These are phyloP conservation scores for Lachancea meyersii DNA, from an alignment of 805 yeast genomes.

Conservation along the genomic window DNA sequence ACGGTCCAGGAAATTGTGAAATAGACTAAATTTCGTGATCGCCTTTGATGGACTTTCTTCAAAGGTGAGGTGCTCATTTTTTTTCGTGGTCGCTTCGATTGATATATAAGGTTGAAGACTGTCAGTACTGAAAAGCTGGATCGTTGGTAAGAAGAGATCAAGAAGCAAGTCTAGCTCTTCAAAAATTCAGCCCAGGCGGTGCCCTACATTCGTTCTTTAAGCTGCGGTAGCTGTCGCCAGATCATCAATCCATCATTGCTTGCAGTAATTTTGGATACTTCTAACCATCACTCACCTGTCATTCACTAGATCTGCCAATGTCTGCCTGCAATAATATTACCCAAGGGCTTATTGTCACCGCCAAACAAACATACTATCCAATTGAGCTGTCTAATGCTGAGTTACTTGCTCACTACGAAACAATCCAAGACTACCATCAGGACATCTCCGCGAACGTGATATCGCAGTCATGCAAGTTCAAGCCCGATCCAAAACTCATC, in stretches of 20 bases:
- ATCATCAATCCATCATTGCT: background rate
- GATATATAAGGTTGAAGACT: constrained; percentile 6
- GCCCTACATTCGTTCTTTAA: background rate
- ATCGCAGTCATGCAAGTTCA: constrained; percentile 35
- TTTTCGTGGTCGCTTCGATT: constrained; percentile 6
- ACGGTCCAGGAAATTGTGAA: constrained; percentile 3
- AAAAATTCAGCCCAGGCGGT: background rate
- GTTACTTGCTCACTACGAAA: constrained; percentile 40
- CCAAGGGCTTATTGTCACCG: constrained; percentile 34
- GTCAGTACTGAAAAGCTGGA: background rate
- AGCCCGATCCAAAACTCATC: constrained; percentile 59
- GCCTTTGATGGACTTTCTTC: background rate
- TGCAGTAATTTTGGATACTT: background rate
- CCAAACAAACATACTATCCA: constrained; percentile 47
- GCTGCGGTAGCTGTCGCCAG: background rate
- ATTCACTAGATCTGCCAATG: constrained; percentile 1
- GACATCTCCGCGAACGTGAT: constrained; percentile 41
- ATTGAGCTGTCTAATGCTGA: constrained; percentile 45
- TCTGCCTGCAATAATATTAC: background rate
- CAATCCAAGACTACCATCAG: constrained; percentile 45
- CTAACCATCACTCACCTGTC: background rate
- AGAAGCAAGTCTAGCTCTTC: constrained; percentile 6
- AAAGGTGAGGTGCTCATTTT: background rate
- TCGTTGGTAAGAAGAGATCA: background rate
- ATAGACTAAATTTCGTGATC: constrained; percentile 6